Evolutionary conservation across 139 green algal species (phyloP), one percentile per base, ranked within the genome.

Genomic region (Tetraselmis striata): DNA sequence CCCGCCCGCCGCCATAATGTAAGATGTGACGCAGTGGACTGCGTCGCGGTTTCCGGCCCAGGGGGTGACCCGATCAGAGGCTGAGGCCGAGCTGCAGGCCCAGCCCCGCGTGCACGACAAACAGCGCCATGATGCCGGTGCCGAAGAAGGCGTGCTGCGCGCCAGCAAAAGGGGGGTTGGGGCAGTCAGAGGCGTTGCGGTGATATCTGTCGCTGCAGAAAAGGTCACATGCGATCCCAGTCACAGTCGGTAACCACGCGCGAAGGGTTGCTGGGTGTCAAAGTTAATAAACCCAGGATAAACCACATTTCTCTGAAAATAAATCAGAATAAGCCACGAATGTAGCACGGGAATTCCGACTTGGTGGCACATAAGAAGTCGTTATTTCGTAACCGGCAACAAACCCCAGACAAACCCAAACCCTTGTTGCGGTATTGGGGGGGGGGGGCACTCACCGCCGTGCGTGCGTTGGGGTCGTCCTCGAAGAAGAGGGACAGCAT

Each of bases 21-120:
- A n/a, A n/a, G n/a, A n/a, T n/a, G n/a, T n/a, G n/a, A n/a, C n/a
- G n/a, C n/a, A n/a, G n/a, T n/a, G n/a, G n/a, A n/a, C n/a, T n/a
- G n/a, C n/a, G n/a, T n/a, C n/a, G n/a, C n/a, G n/a, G n/a, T n/a
- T 78, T 78, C 28, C 76, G 76, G 29, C 76, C 25, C 76, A 2
- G 32, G 11, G 24, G 29, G 24, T 74, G 1, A 32, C n/a, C n/a
- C 1, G 18, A 25, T 92, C 76, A 96, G 59, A 97, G 85, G 83
- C 77, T 88, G 18, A 97, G 87, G 23, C 91, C 94, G 80, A 96
- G 87, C 84, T 96, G 85, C 25, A 97, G 81, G 59, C 94, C 94
- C 24, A 95, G 86, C 0, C 31, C 91, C 1, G 78, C 85, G 79
- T 97, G 94, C 30, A 94, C 81, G 27, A 94, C 30, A 82, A 97